Conservation (phyloP, 768 basidiomycete genomes). For the Candolleomyces eurysporus region DNA sequence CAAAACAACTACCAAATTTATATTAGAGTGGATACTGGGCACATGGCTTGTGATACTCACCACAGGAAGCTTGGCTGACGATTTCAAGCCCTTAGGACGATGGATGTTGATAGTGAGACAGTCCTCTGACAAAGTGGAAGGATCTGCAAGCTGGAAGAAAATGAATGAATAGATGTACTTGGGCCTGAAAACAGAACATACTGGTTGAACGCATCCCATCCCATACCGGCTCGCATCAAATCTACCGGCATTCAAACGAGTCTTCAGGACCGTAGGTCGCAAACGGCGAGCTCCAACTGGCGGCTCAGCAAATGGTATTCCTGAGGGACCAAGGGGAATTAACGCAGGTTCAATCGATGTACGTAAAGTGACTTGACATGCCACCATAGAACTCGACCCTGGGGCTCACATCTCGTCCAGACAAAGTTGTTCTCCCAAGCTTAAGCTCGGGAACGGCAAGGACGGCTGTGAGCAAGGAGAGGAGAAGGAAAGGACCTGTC, state of each 20-base stretch:
- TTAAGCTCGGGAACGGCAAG: too few species aligned
- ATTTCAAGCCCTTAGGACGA: conserved; percentile 38
- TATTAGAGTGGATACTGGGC: background rate
- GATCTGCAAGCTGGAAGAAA: background rate
- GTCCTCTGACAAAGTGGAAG: conserved; percentile 44
- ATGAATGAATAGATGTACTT: background rate
- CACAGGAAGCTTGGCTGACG: conserved; percentile 34
- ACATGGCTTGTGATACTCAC: conserved; percentile 21
- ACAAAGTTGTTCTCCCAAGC: too few species aligned
- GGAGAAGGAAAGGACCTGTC: too few species aligned
- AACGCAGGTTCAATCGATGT: too few species aligned
- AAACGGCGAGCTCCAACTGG: conserved; percentile 49
- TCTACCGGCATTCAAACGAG: conserved; percentile 25
- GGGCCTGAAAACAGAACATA: conserved; percentile 16
- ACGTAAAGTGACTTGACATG: too few species aligned
- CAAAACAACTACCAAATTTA: conserved; percentile 30
- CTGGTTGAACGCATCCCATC: conserved; percentile 47
- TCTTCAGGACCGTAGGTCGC: conserved; percentile 43
- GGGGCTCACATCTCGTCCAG: too few species aligned
- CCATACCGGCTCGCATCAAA: conserved; percentile 50
- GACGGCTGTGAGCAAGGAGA: too few species aligned
- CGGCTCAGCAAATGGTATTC: conserved; percentile 55
- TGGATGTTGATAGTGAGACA: conserved; percentile 62
- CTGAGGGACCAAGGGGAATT: conserved; percentile 15
- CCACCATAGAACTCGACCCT: too few species aligned